Base-by-base conservation (phyloP, 352 stramenopile genomes). In the Chrysophaeum taylorii region DNA sequence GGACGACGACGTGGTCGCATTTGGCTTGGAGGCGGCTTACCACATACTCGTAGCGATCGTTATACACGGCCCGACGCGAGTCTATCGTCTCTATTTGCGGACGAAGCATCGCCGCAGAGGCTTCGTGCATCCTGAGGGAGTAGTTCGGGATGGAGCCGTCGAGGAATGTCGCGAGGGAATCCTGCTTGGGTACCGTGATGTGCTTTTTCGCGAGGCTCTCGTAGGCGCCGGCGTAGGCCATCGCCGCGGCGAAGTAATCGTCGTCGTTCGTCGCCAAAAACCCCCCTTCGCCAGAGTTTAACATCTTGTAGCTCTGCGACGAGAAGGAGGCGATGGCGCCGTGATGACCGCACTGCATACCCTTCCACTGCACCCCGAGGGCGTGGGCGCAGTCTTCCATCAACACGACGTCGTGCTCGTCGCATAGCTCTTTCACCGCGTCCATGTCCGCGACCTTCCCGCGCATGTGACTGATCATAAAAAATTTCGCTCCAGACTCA, bases 361-460 rank as follows among this genome's bases (percentile, higher is more conserved):
- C 79, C n/a, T 82, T 64, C 80, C 82, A 88, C 15, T 72, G 50
- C 0, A 89, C 84, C 35, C 84, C 84, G 33, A 87, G 73, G 18
- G 77, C 81, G 63, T 89, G 84, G 27, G 84, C 84, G 57, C 79
- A 86, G 69, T 89, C 84, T 66, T 89, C 84, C 7, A 88, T 68
- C 15, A 89, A 72, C 41, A 77, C 75, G 35, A 82, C 78, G 39
- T 73, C 75, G 52, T 84, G 69, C 33, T 75, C 66, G 45, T 88
- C 80, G 70, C 82, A 88, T n/a, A 80, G 72, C 31, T 75, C 74
- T n/a, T 77, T 79, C 64, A 89, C 74, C 25, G 70, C 71, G 69
- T 87, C 76, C 84, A 89, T 89, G 68, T 87, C 81, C n/a, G 80
- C 76, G 61, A 89, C 54, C 71, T 89, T 88, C 68, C 84, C 84